Base-by-base conservation (phyloP, 352 stramenopile genomes). In the Pythium diclinum region DNA sequence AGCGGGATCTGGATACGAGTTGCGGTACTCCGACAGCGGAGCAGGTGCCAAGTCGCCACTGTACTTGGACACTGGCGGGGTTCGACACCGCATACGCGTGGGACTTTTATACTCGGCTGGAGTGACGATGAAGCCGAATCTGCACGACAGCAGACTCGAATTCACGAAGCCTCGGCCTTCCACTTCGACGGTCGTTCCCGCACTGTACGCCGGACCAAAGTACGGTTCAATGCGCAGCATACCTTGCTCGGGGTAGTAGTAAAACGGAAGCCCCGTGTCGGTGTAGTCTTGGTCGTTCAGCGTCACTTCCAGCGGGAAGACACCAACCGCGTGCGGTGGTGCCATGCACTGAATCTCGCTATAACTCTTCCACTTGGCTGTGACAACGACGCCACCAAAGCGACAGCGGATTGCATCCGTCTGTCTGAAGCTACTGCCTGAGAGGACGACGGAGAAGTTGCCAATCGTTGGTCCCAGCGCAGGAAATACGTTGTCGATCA, bases 261-360 rank as follows among this genome's bases (percentile, higher is more conserved):
- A 65, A 61, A 98, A 97, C 3, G 80, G 68, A 3, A 85, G 48
- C 0, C 66, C 63, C 1, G 71, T 80, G 46, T 85, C 65, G 0
- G 81, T 87, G 65, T 95, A 98, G 66, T 99, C 92, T 70, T 98
- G 93, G 32, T 84, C 89, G 68, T 99, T 98, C 46, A 88, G 67
- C 21, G 89, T 91, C 30, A 99, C 79, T 62, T 95, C 72, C 0
- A 98, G 72, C 2, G 78, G 71, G 48, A 97, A 92, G 0, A 89
- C 65, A 0, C 93, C 93, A 0, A 79, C 55, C 3, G 58, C 36
- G 38, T 95, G 79, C 0, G 79, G 74, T 23, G 88, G 91, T n/a
- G 91, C 86, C 23, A 75, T 79, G 70, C 88, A 98, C 34, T 73
- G 59, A 14, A 98, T 77, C 70, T 88, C 76, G 38, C 85, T 83